These are phyloP conservation scores for Talaromyces rugulosus DNA, from an alignment of 2,329 filamentous ascomycete genomes.

Conservation along the genomic window DNA sequence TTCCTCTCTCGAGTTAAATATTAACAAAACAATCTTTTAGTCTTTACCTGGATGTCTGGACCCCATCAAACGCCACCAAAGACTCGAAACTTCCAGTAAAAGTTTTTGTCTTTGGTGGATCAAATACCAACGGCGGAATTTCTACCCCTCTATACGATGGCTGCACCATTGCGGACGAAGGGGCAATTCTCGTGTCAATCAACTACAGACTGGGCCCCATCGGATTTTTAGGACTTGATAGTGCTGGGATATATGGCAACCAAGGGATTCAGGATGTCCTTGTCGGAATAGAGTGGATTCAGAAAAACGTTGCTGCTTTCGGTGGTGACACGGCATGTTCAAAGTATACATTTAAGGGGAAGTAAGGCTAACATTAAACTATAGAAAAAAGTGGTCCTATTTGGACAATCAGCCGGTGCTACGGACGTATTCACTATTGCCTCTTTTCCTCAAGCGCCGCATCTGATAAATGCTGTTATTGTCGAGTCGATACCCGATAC, in stretches of 20 bases:
- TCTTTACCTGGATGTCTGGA: slow-evolving; percentile 32
- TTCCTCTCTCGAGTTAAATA: not conserved
- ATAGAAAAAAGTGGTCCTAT: slow-evolving; percentile 13
- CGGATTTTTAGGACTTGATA: slow-evolving; percentile 18
- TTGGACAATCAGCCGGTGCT: slow-evolving; percentile 15
- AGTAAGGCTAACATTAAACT: not conserved
- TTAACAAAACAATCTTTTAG: not conserved
- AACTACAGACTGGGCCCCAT: slow-evolving; percentile 24
- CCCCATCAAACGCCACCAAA: slow-evolving; percentile 26
- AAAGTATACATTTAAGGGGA: not conserved
- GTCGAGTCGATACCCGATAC: slow-evolving; percentile 17
- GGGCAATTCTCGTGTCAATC: slow-evolving; percentile 16
- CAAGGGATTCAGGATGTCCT: slow-evolving; percentile 19
- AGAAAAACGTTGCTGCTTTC: slow-evolving; percentile 24
- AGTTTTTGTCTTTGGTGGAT: slow-evolving; percentile 58
- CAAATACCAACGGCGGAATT: slow-evolving; percentile 57
- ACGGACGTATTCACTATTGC: slow-evolving; percentile 10
- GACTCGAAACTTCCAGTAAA: slow-evolving; percentile 61
- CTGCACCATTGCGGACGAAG: not conserved
- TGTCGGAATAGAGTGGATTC: slow-evolving; percentile 21
- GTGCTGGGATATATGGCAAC: slow-evolving; percentile 14
- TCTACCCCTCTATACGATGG: slow-evolving; percentile 48
- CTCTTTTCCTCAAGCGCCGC: slow-evolving; percentile 11
- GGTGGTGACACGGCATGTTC: slow-evolving; percentile 22
- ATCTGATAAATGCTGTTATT: slow-evolving; percentile 18